Evolutionary conservation across 371 early-diverging fungal genomes (phyloP).

Genomic region (Mortierella sp.): DNA sequence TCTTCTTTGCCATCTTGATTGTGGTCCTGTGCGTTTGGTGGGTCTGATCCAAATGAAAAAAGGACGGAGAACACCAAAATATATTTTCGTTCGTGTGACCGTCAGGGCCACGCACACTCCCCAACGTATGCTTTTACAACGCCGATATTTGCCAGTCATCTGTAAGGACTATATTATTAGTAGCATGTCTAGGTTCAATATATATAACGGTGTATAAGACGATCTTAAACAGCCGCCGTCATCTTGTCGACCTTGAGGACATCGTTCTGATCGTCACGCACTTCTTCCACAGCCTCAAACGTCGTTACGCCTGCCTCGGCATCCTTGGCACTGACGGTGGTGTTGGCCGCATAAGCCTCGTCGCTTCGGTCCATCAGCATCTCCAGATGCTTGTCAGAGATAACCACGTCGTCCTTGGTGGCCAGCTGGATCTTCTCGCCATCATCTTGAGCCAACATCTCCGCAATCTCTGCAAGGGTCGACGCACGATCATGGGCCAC

Average conservation of each 20-base stretch:
- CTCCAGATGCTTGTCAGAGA: slow-evolving; percentile 77
- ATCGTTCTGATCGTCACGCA: slow-evolving; percentile 55
- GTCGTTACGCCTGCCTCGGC: slow-evolving; percentile 37
- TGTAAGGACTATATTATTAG: no score
- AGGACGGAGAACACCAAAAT: no score
- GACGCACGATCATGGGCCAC: slow-evolving; percentile 36
- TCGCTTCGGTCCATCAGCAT: slow-evolving; percentile 76
- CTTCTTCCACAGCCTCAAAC: slow-evolving; percentile 56
- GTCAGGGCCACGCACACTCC: no score
- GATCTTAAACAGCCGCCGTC: slow-evolving; percentile 9
- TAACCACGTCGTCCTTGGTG: slow-evolving; percentile 71
- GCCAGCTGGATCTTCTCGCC: slow-evolving; percentile 74
- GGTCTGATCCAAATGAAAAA: no score
- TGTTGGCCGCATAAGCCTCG: slow-evolving; percentile 60
- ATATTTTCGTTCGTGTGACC: no score
- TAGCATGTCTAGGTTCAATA: no score
- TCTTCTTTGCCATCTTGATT: slow-evolving; percentile 19
- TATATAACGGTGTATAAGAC: no score
- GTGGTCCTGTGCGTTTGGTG: neutral
- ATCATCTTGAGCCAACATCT: slow-evolving; percentile 78
- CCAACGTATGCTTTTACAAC: no score
- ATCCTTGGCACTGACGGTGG: slow-evolving; percentile 12
- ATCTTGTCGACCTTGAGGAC: slow-evolving; percentile 48
- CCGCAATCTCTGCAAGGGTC: slow-evolving; percentile 73
- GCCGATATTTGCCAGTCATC: no score